Percentiles rank a stretch among this genome's conserved stretches.
These are phyloP conservation scores for Penicillium sp. DNA, from an alignment of 2,329 filamentous ascomycete species.

Conservation along the genomic window DNA sequence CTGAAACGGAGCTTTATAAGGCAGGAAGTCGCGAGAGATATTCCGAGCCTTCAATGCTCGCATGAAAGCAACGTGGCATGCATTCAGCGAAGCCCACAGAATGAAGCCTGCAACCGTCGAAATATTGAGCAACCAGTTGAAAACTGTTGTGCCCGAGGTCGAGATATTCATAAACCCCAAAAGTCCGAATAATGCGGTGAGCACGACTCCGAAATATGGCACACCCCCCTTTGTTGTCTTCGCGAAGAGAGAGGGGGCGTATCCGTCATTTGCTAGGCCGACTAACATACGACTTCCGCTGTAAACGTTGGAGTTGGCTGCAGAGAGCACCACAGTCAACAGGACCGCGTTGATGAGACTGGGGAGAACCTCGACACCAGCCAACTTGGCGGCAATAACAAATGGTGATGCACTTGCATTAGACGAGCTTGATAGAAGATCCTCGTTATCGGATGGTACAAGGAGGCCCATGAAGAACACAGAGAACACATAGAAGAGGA, in stretches of 20 bases:
- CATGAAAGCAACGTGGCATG: slow-evolving; percentile 12
- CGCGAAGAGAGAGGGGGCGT: slow-evolving; percentile 9
- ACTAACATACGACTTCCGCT: slow-evolving; percentile 11
- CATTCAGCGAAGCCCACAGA: slow-evolving; percentile 13
- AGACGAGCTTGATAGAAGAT: slow-evolving; percentile 3
- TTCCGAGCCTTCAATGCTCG: slow-evolving; percentile 11
- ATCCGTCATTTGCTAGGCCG: slow-evolving; percentile 9
- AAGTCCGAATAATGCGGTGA: slow-evolving; percentile 11
- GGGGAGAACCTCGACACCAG: slow-evolving; percentile 11
- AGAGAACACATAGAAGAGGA: slow-evolving; percentile 12
- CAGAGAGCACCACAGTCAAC: slow-evolving; percentile 14
- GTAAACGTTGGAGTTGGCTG: slow-evolving; percentile 15
- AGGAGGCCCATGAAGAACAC: slow-evolving; percentile 16
- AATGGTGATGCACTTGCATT: slow-evolving; percentile 16
- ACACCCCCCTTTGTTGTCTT: slow-evolving; percentile 12
- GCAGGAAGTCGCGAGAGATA: slow-evolving; percentile 8
- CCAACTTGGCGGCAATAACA: slow-evolving; percentile 13
- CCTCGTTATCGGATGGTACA: slow-evolving; percentile 10
- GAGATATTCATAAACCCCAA: slow-evolving; percentile 15
- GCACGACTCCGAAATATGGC: slow-evolving; percentile 5
- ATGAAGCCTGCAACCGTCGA: slow-evolving; percentile 13
- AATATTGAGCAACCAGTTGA: slow-evolving; percentile 15
- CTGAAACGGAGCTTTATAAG: slow-evolving; percentile 13
- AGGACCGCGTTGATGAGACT: slow-evolving; percentile 14
- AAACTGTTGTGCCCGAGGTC: slow-evolving; percentile 6